A percentile compares a stretch with the other conserved stretches of the same genome.
phyloP scores from a whole-genome alignment of 768 basidiomycete species.

The Rhizopogon vinicolor region DNA sequence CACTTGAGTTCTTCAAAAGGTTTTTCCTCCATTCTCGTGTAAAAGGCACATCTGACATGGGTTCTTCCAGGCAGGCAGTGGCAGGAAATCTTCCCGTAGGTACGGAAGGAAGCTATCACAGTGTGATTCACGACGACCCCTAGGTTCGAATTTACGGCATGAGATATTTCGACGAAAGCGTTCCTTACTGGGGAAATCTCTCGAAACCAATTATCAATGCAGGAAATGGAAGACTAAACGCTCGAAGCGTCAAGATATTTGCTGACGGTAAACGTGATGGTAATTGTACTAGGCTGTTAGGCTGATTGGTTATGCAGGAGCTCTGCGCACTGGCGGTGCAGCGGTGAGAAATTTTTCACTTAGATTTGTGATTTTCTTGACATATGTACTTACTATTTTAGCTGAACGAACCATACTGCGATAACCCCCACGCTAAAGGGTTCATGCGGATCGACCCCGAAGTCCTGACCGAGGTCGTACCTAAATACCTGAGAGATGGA shows the following conservation, averaged over 20 bases:
- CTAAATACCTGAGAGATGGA: constrained; percentile 68
- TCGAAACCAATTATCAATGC: constrained; percentile 50
- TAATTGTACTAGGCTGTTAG: background rate
- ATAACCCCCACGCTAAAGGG: constrained; percentile 71
- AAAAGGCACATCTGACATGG: background rate
- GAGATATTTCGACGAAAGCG: constrained; percentile 63
- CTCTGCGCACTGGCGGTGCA: constrained; percentile 85
- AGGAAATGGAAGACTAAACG: constrained; percentile 58
- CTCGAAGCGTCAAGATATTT: constrained; percentile 79
- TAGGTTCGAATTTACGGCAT: constrained; percentile 78
- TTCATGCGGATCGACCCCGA: constrained; percentile 71
- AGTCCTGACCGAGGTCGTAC: constrained; percentile 57
- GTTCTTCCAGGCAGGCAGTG: constrained; percentile 51
- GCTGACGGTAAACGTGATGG: constrained; percentile 38
- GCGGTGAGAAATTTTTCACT: constrained; percentile 46
- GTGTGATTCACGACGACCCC: constrained; percentile 2
- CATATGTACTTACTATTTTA: constrained; percentile 16
- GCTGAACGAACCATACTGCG: constrained; percentile 80
- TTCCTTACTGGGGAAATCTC: constrained; percentile 70
- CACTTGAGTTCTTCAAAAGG: constrained; percentile 74
- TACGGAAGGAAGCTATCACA: constrained; percentile 4
- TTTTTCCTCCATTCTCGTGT: constrained; percentile 20
- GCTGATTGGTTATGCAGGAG: constrained; percentile 46
- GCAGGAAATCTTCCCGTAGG: constrained; percentile 56
- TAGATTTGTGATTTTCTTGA: background rate